Evolutionary conservation across 345 rosid species (phyloP).

Genomic region (Syzygium aromaticum): DNA sequence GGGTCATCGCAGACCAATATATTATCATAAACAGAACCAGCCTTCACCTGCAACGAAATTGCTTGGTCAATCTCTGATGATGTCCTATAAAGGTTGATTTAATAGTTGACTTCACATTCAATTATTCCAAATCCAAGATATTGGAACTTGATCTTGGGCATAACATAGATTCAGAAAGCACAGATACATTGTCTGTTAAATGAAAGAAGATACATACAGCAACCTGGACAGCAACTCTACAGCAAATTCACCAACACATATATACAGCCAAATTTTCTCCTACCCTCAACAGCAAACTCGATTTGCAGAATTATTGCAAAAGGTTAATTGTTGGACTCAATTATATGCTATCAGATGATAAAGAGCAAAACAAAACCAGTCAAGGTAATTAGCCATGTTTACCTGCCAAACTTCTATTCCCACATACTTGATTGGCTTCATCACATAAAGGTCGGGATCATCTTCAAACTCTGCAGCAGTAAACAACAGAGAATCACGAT

Average conservation of each 20-base stretch:
- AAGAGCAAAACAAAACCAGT: neutral
- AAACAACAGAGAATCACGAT: neutral
- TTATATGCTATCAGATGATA: neutral
- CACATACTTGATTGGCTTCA: slow-evolving; percentile 72
- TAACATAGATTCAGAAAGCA: neutral
- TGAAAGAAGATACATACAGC: neutral
- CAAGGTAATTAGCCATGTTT: neutral
- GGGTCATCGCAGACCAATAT: slow-evolving; percentile 86
- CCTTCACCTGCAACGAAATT: slow-evolving; percentile 61
- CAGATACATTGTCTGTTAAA: neutral
- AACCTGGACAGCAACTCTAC: neutral
- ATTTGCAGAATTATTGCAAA: neutral
- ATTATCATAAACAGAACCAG: slow-evolving; percentile 88
- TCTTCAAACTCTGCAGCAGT: slow-evolving; percentile 78
- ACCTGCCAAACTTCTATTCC: slow-evolving; percentile 99
- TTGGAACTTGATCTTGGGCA: neutral
- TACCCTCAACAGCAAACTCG: neutral
- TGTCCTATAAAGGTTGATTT: neutral
- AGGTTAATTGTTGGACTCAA: neutral
- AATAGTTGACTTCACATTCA: neutral
- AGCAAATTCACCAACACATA: neutral
- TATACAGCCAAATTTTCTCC: neutral
- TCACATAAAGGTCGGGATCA: slow-evolving; percentile 90
- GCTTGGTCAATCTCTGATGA: neutral
- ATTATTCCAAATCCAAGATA: neutral